These are phyloP conservation scores for Guadua angustifolia DNA, from an alignment of 176 grass and related monocot species.

Conservation along the genomic window DNA sequence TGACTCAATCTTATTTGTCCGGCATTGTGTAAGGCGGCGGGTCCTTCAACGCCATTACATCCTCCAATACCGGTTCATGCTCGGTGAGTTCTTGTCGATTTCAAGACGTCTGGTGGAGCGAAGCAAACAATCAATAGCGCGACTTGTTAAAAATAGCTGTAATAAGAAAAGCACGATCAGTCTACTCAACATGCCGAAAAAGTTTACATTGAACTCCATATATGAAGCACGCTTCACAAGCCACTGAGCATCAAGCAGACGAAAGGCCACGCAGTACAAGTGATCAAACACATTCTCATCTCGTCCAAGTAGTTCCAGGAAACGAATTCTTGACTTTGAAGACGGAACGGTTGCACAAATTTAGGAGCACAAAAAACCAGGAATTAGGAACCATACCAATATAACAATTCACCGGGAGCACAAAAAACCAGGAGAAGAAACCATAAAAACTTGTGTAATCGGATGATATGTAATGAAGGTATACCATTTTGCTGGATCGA, in stretches of 20 bases:
- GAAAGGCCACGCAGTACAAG: slow-evolving; percentile 90
- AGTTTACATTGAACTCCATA: slow-evolving; percentile 93
- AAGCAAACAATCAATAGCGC: slow-evolving; percentile 5
- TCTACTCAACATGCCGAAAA: neutral
- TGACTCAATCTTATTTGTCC: slow-evolving; percentile 35
- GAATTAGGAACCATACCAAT: neutral
- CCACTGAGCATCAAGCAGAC: slow-evolving; percentile 89
- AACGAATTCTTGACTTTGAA: slow-evolving; percentile 73
- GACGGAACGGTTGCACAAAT: slow-evolving; percentile 57
- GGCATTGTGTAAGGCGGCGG: slow-evolving; percentile 87
- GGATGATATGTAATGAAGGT: too few relatives aligned
- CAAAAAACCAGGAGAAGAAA: too few relatives aligned
- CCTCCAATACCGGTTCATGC: slow-evolving; percentile 74
- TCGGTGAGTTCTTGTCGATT: slow-evolving; percentile 84
- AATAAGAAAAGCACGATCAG: neutral
- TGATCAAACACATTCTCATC: slow-evolving; percentile 89
- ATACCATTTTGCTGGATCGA: too few relatives aligned
- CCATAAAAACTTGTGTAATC: too few relatives aligned
- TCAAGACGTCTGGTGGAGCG: slow-evolving; percentile 72
- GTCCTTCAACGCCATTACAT: slow-evolving; percentile 66
- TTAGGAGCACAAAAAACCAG: neutral
- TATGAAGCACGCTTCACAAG: slow-evolving; percentile 88
- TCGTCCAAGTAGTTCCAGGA: slow-evolving; percentile 67
- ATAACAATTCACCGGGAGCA: too few relatives aligned
- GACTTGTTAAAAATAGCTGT: neutral